Evolutionary conservation across 148 eudicot species (phyloP), one percentile per base, ranked within the genome.

Genomic region (Salicornia ramosissima): DNA sequence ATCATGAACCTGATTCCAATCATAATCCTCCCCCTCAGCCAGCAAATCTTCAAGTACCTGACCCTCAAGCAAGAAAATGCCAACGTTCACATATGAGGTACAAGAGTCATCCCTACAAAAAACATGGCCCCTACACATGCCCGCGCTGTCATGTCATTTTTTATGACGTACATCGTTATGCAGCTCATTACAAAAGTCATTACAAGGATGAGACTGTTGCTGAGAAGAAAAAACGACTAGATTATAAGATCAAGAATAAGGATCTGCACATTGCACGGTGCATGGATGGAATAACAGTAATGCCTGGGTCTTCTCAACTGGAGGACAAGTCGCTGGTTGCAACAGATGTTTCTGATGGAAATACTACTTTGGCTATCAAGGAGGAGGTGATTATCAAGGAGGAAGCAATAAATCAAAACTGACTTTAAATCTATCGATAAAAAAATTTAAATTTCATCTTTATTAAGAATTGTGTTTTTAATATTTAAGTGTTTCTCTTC

Each of bases 81-180:
- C 26, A 15, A 14, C 4, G 3, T 54, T 46, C 64, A 30, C 2
- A 21, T 16, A 21, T 19, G 46, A 72, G 61, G 19, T 16, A 10
- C 21, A 72, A 49, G 26, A 71, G 75, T 46, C 58, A 33, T 24
- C 71, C 65, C 42, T 31, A 58, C 66, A 24, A 8, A 16, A 74
- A 34, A 45, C 6, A 67, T 16, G 77, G 71, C 28, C 76, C 76
- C 5, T 67, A 74, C 24, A 45, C 50, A 47, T 74, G 77, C 58
- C 65, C 71, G 33, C 12, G 24, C 14, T 74, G 71, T 47, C 18
- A 46, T 0, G 56, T 10, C 6, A 15, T 58, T 45, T 74, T 56
- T 19, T 26, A 56, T 1, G 6, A 22, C 10, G 49, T 22, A 67
- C 10, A 57, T 55, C 5, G 36, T 21, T 74, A 13, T 47, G 33